Base-by-base conservation (phyloP, 129 eudicot species). In the Smallanthus sonchifolius region DNA sequence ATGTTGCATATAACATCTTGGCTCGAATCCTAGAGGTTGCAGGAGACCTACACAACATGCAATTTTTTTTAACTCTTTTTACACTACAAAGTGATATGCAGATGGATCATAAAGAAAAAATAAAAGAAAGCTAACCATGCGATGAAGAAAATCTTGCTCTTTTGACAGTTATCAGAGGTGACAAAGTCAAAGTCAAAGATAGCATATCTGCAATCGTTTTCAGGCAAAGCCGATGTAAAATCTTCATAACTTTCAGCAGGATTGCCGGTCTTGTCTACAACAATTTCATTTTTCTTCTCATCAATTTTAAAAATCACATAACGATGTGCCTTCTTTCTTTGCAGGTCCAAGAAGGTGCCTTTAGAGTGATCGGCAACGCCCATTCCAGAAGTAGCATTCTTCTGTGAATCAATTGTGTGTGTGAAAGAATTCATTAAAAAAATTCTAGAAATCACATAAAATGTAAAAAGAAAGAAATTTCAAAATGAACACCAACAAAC, bases 111-210 rank as follows among this genome's bases (percentile, higher is more conserved):
- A 66, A 42, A 28, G 8, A 40, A 10, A 7, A 65, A 34, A 32
- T 9, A 6, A 39, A 1, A 40, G 36, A 75, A 64, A 30, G 66
- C 91, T 79, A 71, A 89, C 96, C 96, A 88, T 4, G 89, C 84
- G 32, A 91, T 86, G 88, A 91, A 91, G 87, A 91, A 91, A 1
- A 88, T 91, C 84, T 92, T 92, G 96, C 96, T 92, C 91, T 92
- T 92, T 74, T 84, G 97, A 72, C 92, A 86, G 71, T 92, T 92
- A 16, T 92, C 97, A 43, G 88, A 68, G 60, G 91, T 89, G 77
- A 89, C 93, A 55, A 87, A 92, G 77, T 89, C 96, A 28, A 70
- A 89, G 82, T 89, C 97, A 80, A 85, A 92, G 45, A 92, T 80
- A 5, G 97, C 96, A 65, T 83, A 92, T 73, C 96, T 81, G 71